phyloP scores from a whole-genome alignment of 345 rosid genomes.

The Theobroma cacao region DNA sequence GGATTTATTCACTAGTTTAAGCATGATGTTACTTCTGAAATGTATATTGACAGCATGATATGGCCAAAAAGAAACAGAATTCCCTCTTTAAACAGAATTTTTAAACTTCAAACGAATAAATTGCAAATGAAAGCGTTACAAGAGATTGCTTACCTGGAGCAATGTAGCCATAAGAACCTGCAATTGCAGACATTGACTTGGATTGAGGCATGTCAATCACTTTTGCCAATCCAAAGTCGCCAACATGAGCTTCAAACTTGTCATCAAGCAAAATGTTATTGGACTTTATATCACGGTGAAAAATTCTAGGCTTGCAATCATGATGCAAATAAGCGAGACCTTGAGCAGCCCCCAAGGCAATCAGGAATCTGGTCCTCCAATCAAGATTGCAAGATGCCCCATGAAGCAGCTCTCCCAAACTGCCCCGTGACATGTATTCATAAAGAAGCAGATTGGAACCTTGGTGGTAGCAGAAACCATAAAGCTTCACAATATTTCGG shows the following conservation, averaged over 20 bases:
- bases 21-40: too few species aligned
- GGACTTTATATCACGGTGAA: slow-evolving; percentile 89
- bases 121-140: not conserved
- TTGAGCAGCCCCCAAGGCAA: slow-evolving; percentile 82
- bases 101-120: not conserved
- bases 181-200: slow-evolving; percentile 92
- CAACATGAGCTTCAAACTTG: slow-evolving; percentile 84
- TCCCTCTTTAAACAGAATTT: not conserved
- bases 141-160: slow-evolving; percentile 62
- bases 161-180: slow-evolving; percentile 96
- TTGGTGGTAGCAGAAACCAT: slow-evolving; percentile 84
- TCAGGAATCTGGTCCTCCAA: slow-evolving; percentile 71
- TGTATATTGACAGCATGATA: too few species aligned
- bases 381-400: slow-evolving; percentile 50
- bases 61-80: not conserved
- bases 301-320: slow-evolving; percentile 84
- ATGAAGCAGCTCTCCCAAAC: slow-evolving; percentile 77
- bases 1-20: too few species aligned
- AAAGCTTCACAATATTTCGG: slow-evolving; percentile 84
- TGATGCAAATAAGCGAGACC: slow-evolving; percentile 87
- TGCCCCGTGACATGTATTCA: slow-evolving; percentile 66
- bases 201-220: slow-evolving; percentile 87
- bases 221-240: slow-evolving; percentile 91
- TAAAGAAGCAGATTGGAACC: slow-evolving; percentile 86
- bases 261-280: slow-evolving; percentile 80